Conservation (phyloP, 305 asterid genomes). For the Salvia sclarea region DNA sequence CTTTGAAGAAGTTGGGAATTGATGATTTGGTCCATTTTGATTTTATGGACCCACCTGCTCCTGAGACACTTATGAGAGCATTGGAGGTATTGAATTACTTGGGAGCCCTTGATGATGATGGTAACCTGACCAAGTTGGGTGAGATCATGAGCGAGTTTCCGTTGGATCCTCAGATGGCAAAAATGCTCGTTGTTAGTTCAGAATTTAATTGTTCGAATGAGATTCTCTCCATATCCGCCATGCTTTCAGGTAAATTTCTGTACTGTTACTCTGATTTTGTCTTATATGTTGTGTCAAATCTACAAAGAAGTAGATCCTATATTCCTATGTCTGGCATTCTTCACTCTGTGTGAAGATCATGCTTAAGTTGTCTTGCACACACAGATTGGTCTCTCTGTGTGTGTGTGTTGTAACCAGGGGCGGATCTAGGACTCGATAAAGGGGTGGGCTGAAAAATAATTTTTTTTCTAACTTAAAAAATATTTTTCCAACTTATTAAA, state of each 20-base stretch:
- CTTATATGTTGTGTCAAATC: conserved; percentile 36
- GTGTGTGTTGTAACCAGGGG: too few relatives aligned
- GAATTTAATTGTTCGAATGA: conserved; percentile 94
- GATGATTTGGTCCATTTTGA: conserved; percentile 94
- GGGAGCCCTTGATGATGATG: conserved; percentile 96
- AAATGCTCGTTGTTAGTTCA: conserved; percentile 93
- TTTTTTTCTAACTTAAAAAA: too few relatives aligned
- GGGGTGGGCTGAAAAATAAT: too few relatives aligned
- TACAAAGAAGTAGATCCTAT: conserved; percentile 34
- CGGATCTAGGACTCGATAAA: too few relatives aligned
- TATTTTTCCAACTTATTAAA: too few relatives aligned
- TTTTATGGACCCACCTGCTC: conserved; percentile 99
- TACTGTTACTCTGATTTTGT: conserved; percentile 23
- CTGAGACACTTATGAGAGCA: conserved; percentile 95
- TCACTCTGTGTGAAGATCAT: conserved; percentile 46
- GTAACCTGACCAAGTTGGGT: conserved; percentile 86
- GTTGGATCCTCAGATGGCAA: conserved; percentile 93
- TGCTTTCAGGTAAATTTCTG: conserved; percentile 82
- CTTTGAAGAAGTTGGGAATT: conserved; percentile 87
- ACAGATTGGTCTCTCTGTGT: conserved; percentile 46
- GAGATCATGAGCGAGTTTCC: conserved; percentile 97
- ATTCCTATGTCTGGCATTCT: conserved; percentile 45
- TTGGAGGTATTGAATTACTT: conserved; percentile 89
- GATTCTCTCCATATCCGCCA: conserved; percentile 91
- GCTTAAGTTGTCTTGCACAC: conserved; percentile 42